Evolutionary conservation across 2,329 filamentous ascomycete genomes (phyloP).

Genomic region (Leptosphaerulina australis): DNA sequence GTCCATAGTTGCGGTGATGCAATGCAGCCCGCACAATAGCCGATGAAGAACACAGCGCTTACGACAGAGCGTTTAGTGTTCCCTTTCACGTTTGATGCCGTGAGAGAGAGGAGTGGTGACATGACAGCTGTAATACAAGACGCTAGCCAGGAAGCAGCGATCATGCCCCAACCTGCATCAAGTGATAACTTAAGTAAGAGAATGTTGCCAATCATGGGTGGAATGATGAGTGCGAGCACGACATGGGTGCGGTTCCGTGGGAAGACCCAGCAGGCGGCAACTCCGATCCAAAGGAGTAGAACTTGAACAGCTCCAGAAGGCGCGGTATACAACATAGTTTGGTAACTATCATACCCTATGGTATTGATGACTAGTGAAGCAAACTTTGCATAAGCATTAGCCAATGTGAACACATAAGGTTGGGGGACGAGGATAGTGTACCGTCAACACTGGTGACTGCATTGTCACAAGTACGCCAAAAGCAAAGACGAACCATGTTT

Average conservation of each 20-base stretch:
- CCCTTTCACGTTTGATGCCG: constrained; percentile 58
- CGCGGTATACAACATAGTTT: constrained; percentile 57
- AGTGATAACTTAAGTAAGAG: constrained; percentile 53
- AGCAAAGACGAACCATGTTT: constrained; percentile 12
- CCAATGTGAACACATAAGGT: background rate
- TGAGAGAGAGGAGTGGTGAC: constrained; percentile 39
- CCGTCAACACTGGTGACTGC: constrained; percentile 52
- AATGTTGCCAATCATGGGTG: constrained; percentile 54
- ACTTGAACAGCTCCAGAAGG: constrained; percentile 59
- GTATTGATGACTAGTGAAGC: constrained; percentile 56
- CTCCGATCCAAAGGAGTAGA: constrained; percentile 55
- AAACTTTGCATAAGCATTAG: constrained; percentile 41
- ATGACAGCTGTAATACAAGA: constrained; percentile 11
- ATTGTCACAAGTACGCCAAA: constrained; percentile 52
- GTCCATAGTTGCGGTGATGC: constrained; percentile 58
- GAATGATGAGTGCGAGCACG: constrained; percentile 49
- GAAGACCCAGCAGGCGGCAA: constrained; percentile 48
- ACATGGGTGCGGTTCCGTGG: constrained; percentile 51
- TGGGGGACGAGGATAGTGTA: background rate
- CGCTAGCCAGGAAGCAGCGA: constrained; percentile 56
- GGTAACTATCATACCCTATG: constrained; percentile 41
- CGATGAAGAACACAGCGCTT: constrained; percentile 58
- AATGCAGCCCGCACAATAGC: constrained; percentile 57
- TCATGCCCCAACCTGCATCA: constrained; percentile 55
- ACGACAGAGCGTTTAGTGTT: constrained; percentile 58